Evolutionary conservation across 2,329 filamentous ascomycete species (phyloP), one percentile per base, ranked within the genome.

Genomic region (Alternaria metachromatica): DNA sequence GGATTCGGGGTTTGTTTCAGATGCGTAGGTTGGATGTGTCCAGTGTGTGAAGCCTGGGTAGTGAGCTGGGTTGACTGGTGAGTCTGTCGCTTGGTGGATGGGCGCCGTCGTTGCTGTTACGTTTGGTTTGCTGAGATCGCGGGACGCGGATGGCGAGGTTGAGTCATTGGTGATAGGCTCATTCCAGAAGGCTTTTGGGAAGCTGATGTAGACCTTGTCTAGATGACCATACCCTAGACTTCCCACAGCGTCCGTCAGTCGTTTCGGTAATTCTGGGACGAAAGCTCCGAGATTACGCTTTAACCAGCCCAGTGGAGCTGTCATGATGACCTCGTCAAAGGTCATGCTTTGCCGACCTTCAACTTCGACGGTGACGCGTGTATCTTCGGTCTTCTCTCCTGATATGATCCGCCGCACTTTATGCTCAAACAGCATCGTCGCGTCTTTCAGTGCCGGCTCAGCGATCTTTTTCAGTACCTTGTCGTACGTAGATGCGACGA

Each of bases 151-250:
- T 18, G 45, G 12, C 43, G 63, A 28, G 3, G 28, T 21, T 45
- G 25, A 18, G 7, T 49, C 43, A 25, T 33, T 50, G 23, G 43
- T 44, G 21, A 65, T 15, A 5, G 44, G 13, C 5, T 62, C 53
- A 43, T 88, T 82, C 93, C 94, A 97, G 77, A 94, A 97, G 0
- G 93, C 88, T 11, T 80, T 83, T 0, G 91, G 88, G 71, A 97
- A 97, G 41, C 86, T 91, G 64, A 83, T 79, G 70, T 83, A 83
- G 44, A 81, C 76, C 81, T 93, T 93, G 76, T 93, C 91, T 2
- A 93, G 83, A 58, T 87, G 88, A 2, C 91, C 91, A 63, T 92
- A 93, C 46, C 89, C 85, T 48, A 93, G 88, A 43, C 84, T 84
- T n/a, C 82, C 76, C 61, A 93, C 90, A 5, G 89, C 89, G 56